Evolutionary conservation across 805 yeast species (phyloP).

Genomic region (Myxozyma nipponensis): DNA sequence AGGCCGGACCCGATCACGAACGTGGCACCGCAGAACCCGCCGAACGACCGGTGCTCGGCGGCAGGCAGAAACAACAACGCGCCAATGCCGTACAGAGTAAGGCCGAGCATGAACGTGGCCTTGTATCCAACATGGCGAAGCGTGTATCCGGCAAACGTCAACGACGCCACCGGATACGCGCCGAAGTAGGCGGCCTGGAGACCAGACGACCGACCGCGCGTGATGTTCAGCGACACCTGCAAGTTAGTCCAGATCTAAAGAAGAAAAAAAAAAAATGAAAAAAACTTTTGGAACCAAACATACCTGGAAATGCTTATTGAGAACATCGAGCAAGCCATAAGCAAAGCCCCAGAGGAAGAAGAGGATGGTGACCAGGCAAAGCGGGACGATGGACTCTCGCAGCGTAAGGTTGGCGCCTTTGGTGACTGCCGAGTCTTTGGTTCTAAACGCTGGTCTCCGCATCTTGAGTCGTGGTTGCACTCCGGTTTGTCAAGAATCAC

Average conservation of each 20-base stretch:
- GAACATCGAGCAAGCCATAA: constrained; percentile 5
- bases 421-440: background rate
- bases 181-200: constrained; percentile 8
- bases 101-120: constrained; percentile 2
- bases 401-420: background rate
- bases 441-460: background rate
- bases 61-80: constrained; percentile 1
- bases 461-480: background rate
- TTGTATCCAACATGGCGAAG: background rate
- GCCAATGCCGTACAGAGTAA: background rate
- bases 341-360: constrained; percentile 5
- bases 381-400: background rate
- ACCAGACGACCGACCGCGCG: background rate
- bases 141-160: background rate
- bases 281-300: background rate
- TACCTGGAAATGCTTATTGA: constrained; percentile 4
- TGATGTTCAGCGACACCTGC: background rate
- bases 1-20: constrained; percentile 1
- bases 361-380: constrained; percentile 3
- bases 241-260: background rate
- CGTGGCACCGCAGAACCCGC: constrained; percentile 2
- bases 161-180: background rate
- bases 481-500: too few species aligned
- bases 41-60: background rate
- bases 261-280: background rate